Evolutionary conservation across 164 flowering plant genomes (phyloP).

Genomic region (Santalum album): DNA sequence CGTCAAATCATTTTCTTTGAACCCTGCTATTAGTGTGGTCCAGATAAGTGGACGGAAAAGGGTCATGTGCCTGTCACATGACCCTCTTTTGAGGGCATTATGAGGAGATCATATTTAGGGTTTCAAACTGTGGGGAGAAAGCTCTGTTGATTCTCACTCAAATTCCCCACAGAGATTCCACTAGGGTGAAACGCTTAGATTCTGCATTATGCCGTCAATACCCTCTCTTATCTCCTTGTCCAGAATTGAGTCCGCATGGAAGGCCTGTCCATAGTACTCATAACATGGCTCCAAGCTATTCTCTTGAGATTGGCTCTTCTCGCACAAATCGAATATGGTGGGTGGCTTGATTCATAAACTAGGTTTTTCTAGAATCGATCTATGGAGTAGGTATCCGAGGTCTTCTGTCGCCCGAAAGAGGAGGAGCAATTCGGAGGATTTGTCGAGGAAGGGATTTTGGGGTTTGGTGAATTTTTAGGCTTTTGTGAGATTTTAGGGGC

Average conservation of each 20-base stretch:
- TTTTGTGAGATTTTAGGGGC: constrained; percentile 40
- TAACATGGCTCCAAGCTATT: constrained; percentile 15
- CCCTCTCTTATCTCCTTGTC: constrained; percentile 76
- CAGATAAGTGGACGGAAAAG: too few species aligned
- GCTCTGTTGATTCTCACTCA: too few species aligned
- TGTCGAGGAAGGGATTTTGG: constrained; percentile 22
- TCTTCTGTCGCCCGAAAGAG: constrained; percentile 37
- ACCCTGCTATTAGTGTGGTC: too few species aligned
- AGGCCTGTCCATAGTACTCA: constrained; percentile 32
- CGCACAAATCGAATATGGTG: constrained; percentile 18
- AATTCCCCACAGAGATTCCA: too few species aligned
- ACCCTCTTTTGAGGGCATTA: too few species aligned
- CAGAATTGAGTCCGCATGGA: constrained; percentile 70
- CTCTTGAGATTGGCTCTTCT: constrained; percentile 18
- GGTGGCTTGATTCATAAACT: constrained; percentile 13
- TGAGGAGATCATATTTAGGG: too few species aligned
- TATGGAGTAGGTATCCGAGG: constrained; percentile 35
- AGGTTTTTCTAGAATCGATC: constrained; percentile 22
- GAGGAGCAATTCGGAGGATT: constrained; percentile 45
- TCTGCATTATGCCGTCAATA: constrained; percentile 80
- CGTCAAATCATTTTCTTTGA: too few species aligned
- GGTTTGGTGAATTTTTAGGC: constrained; percentile 33
- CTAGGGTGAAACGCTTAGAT: constrained; percentile 25
- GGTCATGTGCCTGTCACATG: too few species aligned
- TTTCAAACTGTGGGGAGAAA: too few species aligned